Conservation (phyloP, 371 early-diverging fungal genomes). For the Mortierella polycephala region DNA sequence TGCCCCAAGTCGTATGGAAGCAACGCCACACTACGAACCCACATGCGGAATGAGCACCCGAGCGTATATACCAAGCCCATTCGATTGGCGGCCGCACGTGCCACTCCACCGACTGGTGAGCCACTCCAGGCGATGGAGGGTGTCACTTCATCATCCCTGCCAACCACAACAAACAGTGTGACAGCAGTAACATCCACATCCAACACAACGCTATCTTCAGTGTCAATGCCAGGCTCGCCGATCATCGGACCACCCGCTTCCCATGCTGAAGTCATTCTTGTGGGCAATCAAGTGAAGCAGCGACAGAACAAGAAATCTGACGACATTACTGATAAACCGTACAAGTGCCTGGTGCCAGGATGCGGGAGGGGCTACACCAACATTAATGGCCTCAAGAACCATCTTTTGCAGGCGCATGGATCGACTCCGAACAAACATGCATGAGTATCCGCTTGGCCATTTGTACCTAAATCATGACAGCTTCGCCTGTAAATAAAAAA, state of each 20-base stretch:
- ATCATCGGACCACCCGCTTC: not conserved
- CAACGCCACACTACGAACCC: conserved; percentile 25
- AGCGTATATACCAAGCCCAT: conserved; percentile 10
- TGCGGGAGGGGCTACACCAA: conserved; percentile 49
- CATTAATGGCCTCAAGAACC: conserved; percentile 49
- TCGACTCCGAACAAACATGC: conserved; percentile 31
- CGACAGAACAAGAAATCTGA: conserved; percentile 9
- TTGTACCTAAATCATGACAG: too few species aligned
- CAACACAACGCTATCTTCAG: too few species aligned
- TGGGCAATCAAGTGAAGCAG: not conserved
- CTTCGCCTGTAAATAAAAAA: too few species aligned
- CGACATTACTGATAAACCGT: conserved; percentile 23
- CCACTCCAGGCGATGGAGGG: not conserved
- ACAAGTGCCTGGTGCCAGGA: conserved; percentile 43
- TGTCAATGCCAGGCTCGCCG: not conserved
- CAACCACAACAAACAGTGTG: too few species aligned
- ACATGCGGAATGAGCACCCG: conserved; percentile 39
- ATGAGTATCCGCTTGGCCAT: not conserved
- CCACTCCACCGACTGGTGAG: not conserved
- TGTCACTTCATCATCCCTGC: too few species aligned
- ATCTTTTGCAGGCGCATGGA: conserved; percentile 45
- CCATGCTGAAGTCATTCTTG: not conserved
- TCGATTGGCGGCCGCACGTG: not conserved
- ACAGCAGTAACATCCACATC: too few species aligned
- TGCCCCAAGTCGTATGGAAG: conserved; percentile 43